Conservation (phyloP, 192 early-diverging fungal species). For the Coemansia sp. region DNA sequence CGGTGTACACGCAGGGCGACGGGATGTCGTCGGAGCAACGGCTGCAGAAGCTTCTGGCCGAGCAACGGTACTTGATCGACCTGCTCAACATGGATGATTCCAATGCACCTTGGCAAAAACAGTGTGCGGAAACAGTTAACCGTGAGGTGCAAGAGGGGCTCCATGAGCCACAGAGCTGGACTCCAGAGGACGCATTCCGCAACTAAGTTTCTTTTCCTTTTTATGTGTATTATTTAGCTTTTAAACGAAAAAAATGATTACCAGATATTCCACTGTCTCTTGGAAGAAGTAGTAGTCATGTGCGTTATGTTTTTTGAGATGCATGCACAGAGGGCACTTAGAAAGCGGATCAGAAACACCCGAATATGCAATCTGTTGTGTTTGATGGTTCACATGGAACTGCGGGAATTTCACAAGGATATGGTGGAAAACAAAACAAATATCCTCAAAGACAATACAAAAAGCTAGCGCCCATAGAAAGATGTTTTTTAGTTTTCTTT, state of each 20-base stretch:
- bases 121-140: constrained; percentile 28
- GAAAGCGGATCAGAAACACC: neutral
- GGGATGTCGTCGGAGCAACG: constrained; percentile 33
- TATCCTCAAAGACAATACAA: too few species aligned
- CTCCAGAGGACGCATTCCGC: constrained; percentile 26
- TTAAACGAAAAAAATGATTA: too few species aligned
- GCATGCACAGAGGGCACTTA: neutral
- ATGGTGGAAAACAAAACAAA: too few species aligned
- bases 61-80: constrained; percentile 43
- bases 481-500: too few species aligned
- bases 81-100: constrained; percentile 48
- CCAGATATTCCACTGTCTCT: too few species aligned
- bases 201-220: constrained; percentile 8
- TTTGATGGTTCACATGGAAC: too few species aligned
- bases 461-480: too few species aligned
- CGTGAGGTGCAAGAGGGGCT: constrained; percentile 36
- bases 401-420: too few species aligned
- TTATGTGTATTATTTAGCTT: constrained; percentile 11
- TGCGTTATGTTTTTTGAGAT: neutral
- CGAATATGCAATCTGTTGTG: neutral
- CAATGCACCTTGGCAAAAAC: constrained; percentile 38
- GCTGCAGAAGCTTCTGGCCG: constrained; percentile 29
- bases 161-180: constrained; percentile 24
- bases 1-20: constrained; percentile 43
- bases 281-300: too few species aligned